These are phyloP conservation scores for Amanita exitialis DNA, from an alignment of 768 basidiomycete genomes.

Conservation along the genomic window DNA sequence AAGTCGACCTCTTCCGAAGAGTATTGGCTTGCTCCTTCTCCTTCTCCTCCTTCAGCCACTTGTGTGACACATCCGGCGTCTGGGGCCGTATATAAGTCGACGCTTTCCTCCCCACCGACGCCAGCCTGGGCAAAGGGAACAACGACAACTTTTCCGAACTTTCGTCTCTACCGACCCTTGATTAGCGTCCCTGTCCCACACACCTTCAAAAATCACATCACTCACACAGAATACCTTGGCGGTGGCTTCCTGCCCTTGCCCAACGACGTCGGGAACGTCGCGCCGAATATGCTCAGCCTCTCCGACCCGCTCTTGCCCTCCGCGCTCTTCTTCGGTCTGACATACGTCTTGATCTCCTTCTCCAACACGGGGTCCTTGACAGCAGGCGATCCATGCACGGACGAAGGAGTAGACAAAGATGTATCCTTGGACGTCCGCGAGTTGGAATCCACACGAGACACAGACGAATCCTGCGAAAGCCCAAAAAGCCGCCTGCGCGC, in stretches of 20 bases:
- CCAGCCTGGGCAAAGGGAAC: slow-evolving; percentile 41
- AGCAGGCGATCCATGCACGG: slow-evolving; percentile 1
- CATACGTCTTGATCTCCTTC: slow-evolving; percentile 24
- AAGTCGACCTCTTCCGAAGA: slow-evolving; percentile 45
- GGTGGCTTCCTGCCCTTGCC: slow-evolving; percentile 74
- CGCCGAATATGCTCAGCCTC: slow-evolving; percentile 79
- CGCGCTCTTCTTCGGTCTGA: slow-evolving; percentile 37
- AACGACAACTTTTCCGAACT: slow-evolving; percentile 33
- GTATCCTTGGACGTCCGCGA: slow-evolving; percentile 12
- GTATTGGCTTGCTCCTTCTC: slow-evolving; percentile 13
- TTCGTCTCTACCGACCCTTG: slow-evolving; percentile 18
- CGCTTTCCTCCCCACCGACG: slow-evolving; percentile 33
- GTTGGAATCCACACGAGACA: slow-evolving; percentile 7
- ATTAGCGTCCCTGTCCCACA: slow-evolving; percentile 2
- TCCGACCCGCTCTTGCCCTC: slow-evolving; percentile 42
- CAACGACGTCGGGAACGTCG: slow-evolving; percentile 46
- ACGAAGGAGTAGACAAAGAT: not conserved
- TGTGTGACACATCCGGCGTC: slow-evolving; percentile 18
- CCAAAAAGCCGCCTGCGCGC: slow-evolving; percentile 53
- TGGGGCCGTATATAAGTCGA: slow-evolving; percentile 33
- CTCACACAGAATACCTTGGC: slow-evolving; percentile 60
- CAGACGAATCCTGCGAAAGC: slow-evolving; percentile 39
- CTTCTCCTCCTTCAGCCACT: slow-evolving; percentile 12
- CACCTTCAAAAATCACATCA: slow-evolving; percentile 1
- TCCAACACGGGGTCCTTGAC: slow-evolving; percentile 18